Evolutionary conservation across 2,329 filamentous ascomycete genomes (phyloP).

Genomic region (Cladophialophora psammophila): DNA sequence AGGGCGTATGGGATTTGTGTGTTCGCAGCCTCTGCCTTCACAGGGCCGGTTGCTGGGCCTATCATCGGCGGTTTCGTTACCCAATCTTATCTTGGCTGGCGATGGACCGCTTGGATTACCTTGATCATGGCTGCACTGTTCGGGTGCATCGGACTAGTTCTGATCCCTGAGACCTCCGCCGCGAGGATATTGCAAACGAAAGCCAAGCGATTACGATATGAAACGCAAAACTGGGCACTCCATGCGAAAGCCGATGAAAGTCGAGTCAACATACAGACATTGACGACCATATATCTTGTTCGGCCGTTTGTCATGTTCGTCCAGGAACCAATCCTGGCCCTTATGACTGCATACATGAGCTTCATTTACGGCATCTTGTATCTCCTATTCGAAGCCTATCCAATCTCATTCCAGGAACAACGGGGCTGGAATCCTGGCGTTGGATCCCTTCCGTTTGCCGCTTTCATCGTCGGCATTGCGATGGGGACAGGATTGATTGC

Average conservation of each 20-base stretch:
- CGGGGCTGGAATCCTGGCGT: slow-evolving; percentile 50
- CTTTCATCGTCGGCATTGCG: slow-evolving; percentile 44
- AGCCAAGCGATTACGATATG: slow-evolving; percentile 57
- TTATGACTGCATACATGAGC: slow-evolving; percentile 55
- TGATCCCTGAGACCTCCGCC: slow-evolving; percentile 61
- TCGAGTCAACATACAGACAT: slow-evolving; percentile 47
- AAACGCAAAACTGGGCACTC: slow-evolving; percentile 57
- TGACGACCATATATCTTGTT: slow-evolving; percentile 55
- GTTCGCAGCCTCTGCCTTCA: slow-evolving; percentile 57
- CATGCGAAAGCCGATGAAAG: slow-evolving; percentile 56
- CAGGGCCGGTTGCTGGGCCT: slow-evolving; percentile 54
- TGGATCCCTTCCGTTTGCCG: slow-evolving; percentile 49
- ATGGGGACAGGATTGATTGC: slow-evolving; percentile 48
- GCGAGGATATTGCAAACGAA: slow-evolving; percentile 58
- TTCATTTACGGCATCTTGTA: slow-evolving; percentile 48
- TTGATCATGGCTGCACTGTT: slow-evolving; percentile 57
- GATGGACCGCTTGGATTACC: slow-evolving; percentile 65
- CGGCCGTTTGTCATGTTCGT: slow-evolving; percentile 57
- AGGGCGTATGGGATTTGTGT: slow-evolving; percentile 56
- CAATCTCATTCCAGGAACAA: slow-evolving; percentile 49
- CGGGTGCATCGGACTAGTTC: slow-evolving; percentile 51
- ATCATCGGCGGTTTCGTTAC: slow-evolving; percentile 61
- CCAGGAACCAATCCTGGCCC: slow-evolving; percentile 57
- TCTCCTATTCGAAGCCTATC: slow-evolving; percentile 51
- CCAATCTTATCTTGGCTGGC: slow-evolving; percentile 60